These are phyloP conservation scores for Trichoderma erinaceum DNA, from an alignment of 495 filamentous ascomycete species.

Conservation along the genomic window DNA sequence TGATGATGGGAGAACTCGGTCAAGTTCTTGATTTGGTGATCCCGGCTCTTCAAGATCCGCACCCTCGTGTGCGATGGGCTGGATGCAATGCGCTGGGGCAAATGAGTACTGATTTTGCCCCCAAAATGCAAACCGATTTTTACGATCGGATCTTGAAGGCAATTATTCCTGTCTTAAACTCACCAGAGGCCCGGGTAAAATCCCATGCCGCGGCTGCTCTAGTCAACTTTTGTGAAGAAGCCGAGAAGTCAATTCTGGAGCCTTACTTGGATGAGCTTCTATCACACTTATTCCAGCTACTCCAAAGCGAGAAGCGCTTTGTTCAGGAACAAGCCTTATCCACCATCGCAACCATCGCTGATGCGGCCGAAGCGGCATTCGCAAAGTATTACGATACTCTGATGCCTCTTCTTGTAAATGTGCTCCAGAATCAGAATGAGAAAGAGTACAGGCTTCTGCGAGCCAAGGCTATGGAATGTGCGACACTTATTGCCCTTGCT, in stretches of 20 bases:
- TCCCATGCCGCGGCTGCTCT: conserved; percentile 94
- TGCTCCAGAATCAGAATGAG: conserved; percentile 78
- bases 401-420: conserved; percentile 90
- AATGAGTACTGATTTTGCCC: conserved; percentile 99
- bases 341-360: conserved; percentile 96
- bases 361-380: conserved; percentile 93
- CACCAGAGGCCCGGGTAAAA: conserved; percentile 87
- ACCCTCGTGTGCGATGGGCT: conserved; percentile 94
- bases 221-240: conserved; percentile 99
- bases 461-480: conserved; percentile 99
- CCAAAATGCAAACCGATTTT: conserved; percentile 96
- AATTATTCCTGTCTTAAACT: conserved; percentile 88
- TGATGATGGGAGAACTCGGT: conserved; percentile 91
- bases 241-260: conserved; percentile 84
- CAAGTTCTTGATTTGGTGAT: conserved; percentile 91
- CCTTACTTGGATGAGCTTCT: conserved; percentile 90
- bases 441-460: conserved; percentile 88
- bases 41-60: conserved; percentile 82
- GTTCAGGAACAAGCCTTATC: conserved; percentile 98
- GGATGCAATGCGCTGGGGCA: conserved; percentile 98
- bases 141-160: conserved; percentile 76
- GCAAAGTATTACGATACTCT: conserved; percentile 90
- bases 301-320: conserved; percentile 86
- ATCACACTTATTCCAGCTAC: conserved; percentile 69
- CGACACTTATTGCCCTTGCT: conserved; percentile 90